Evolutionary conservation across 208 protist species (phyloP).

Genomic region (Crithidia bombi): DNA sequence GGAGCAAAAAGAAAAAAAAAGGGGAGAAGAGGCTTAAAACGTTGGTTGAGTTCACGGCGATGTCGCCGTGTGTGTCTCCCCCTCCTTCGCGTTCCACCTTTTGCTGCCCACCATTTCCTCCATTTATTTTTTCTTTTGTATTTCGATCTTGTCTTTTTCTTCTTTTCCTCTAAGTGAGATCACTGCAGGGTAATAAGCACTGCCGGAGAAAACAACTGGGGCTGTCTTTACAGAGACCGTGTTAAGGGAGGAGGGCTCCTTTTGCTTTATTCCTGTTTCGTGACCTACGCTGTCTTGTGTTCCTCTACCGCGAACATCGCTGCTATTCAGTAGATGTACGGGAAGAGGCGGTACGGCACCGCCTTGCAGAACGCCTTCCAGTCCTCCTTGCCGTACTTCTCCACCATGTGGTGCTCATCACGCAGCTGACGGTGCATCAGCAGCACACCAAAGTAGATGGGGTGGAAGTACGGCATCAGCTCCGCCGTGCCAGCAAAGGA

Average conservation of each 20-base stretch:
- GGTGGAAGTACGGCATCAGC: constrained; percentile 94
- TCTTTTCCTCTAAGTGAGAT: constrained; percentile 9
- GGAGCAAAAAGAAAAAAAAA: too few species aligned
- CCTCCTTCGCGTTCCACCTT: too few species aligned
- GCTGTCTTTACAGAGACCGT: neutral
- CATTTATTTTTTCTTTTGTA: constrained; percentile 12
- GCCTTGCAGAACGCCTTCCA: constrained; percentile 91
- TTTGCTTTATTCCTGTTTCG: neutral
- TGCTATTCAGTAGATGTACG: constrained; percentile 74
- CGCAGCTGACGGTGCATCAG: constrained; percentile 94
- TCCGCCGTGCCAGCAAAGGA: constrained; percentile 61
- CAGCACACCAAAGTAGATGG: constrained; percentile 93
- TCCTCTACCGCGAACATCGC: too few species aligned
- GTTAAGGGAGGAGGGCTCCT: neutral
- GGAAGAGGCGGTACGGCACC: constrained; percentile 92
- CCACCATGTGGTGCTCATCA: constrained; percentile 91
- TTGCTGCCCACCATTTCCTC: neutral
- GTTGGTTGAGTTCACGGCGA: too few species aligned
- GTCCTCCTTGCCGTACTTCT: constrained; percentile 92
- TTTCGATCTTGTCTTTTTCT: constrained; percentile 18
- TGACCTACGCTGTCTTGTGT: neutral
- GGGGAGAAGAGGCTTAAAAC: too few species aligned
- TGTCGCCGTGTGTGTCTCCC: too few species aligned
- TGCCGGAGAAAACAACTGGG: neutral
- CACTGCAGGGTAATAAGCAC: too few species aligned